A percentile compares a stretch with the other conserved stretches of the same genome.
Conservation (phyloP, 2,329 filamentous ascomycete species). For the Botrytis paeoniae region DNA sequence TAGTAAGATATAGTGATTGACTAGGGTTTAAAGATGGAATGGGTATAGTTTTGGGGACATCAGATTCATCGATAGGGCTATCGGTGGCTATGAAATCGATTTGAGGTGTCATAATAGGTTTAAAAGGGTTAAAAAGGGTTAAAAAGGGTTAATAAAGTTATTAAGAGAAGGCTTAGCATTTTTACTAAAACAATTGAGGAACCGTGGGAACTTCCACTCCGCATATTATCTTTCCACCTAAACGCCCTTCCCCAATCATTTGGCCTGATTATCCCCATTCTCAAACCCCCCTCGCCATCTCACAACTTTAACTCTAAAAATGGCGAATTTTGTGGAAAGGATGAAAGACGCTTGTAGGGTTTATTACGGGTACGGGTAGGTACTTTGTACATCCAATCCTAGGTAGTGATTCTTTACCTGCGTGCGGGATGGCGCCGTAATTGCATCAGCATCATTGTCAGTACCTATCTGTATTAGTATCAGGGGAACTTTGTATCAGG, state of each 20-base stretch:
- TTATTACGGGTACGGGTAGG: neutral
- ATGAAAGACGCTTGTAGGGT: neutral
- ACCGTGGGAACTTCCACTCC: neutral
- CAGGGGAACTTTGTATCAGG: neutral
- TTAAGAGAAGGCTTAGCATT: constrained; percentile 2
- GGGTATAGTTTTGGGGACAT: neutral
- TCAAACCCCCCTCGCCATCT: neutral
- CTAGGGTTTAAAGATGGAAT: neutral
- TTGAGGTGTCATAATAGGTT: neutral
- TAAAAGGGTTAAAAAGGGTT: too few species aligned
- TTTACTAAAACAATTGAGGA: neutral
- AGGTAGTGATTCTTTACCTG: neutral
- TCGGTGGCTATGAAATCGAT: neutral
- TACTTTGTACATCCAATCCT: neutral
- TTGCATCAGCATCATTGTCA: neutral
- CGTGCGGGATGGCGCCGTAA: constrained; percentile 7
- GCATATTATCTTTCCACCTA: neutral
- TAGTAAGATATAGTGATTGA: neutral
- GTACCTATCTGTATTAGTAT: neutral
- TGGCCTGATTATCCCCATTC: neutral
- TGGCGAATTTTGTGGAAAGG: neutral
- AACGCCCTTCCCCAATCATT: neutral
- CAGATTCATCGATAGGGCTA: neutral
- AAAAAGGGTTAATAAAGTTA: neutral
- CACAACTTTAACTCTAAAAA: constrained; percentile 6